A percentile compares a stretch with the other conserved stretches of the same genome.
phyloP scores from a whole-genome alignment of 1,284 basidiomycete genomes.

The Boletellus dicymbophilus region DNA sequence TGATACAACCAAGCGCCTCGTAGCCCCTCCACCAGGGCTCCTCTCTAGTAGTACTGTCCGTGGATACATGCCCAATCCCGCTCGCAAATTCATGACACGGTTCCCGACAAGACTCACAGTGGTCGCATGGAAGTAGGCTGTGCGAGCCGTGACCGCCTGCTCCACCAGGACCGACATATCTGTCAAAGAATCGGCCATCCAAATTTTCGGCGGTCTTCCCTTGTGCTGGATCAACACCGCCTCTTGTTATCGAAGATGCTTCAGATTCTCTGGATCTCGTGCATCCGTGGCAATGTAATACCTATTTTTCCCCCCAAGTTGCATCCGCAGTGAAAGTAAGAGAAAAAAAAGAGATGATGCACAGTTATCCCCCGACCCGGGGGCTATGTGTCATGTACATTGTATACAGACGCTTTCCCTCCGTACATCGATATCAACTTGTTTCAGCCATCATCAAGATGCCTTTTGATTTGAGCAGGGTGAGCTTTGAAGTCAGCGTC shows the following conservation, averaged over 20 bases:
- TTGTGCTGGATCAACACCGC: slow-evolving; percentile 40
- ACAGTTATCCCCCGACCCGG: too few relatives aligned
- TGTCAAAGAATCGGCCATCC: slow-evolving; percentile 47
- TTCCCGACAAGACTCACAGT: slow-evolving; percentile 45
- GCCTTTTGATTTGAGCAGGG: slow-evolving; percentile 37
- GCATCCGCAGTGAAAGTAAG: background rate
- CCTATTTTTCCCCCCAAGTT: too few relatives aligned
- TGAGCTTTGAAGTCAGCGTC: slow-evolving; percentile 35
- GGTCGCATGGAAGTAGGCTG: slow-evolving; percentile 47
- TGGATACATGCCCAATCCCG: slow-evolving; percentile 39
- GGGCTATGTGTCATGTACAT: slow-evolving; percentile 27
- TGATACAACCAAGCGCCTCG: too few relatives aligned
- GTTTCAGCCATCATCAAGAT: slow-evolving; percentile 33
- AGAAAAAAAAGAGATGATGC: too few relatives aligned
- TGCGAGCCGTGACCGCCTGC: slow-evolving; percentile 40
- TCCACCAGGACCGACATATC: slow-evolving; percentile 48
- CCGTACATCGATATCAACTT: slow-evolving; percentile 27
- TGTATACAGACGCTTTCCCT: slow-evolving; percentile 20
- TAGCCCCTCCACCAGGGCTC: too few relatives aligned
- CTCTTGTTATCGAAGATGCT: slow-evolving; percentile 36
- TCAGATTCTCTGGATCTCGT: slow-evolving; percentile 35
- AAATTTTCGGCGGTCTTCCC: slow-evolving; percentile 39
- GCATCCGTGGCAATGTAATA: slow-evolving; percentile 54
- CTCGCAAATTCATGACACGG: slow-evolving; percentile 43
- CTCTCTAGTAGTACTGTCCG: slow-evolving; percentile 37